These are phyloP conservation scores for Stachybotrys chartarum DNA, from an alignment of 2,329 filamentous ascomycete genomes.

Conservation along the genomic window DNA sequence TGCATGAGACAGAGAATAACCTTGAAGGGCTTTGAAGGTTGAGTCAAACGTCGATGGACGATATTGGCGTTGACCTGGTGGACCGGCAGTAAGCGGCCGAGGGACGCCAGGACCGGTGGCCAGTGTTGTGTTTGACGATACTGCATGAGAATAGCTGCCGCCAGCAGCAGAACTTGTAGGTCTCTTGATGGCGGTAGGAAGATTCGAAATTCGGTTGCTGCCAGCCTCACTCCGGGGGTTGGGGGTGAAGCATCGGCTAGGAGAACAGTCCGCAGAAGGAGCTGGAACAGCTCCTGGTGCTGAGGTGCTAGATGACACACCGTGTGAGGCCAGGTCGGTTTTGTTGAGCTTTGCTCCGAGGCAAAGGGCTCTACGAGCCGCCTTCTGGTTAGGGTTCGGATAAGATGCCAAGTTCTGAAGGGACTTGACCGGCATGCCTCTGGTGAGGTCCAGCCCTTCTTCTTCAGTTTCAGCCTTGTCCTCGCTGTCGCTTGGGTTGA, in stretches of 20 bases:
- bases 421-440: conserved; percentile 37
- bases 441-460: conserved; percentile 12
- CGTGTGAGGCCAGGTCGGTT: not conserved
- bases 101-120: conserved; percentile 33
- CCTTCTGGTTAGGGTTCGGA: conserved; percentile 45
- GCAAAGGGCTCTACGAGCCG: conserved; percentile 33
- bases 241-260: not conserved
- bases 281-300: not conserved
- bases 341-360: conserved; percentile 1
- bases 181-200: not conserved
- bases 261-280: not conserved
- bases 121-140: conserved; percentile 10
- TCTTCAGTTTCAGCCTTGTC: conserved; percentile 2
- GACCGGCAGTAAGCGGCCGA: conserved; percentile 46
- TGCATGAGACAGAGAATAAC: conserved; percentile 9
- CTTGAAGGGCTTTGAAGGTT: conserved; percentile 24
- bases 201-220: not conserved
- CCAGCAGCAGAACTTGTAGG: not conserved
- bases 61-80: conserved; percentile 45
- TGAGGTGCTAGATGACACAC: not conserved
- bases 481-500: conserved; percentile 19
- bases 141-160: not conserved
- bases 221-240: not conserved
- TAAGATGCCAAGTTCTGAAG: conserved; percentile 49
- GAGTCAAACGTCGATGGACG: conserved; percentile 35